Base-by-base conservation (phyloP, 192 early-diverging fungal species). In the Gaertneriomyces semiglobifer region DNA sequence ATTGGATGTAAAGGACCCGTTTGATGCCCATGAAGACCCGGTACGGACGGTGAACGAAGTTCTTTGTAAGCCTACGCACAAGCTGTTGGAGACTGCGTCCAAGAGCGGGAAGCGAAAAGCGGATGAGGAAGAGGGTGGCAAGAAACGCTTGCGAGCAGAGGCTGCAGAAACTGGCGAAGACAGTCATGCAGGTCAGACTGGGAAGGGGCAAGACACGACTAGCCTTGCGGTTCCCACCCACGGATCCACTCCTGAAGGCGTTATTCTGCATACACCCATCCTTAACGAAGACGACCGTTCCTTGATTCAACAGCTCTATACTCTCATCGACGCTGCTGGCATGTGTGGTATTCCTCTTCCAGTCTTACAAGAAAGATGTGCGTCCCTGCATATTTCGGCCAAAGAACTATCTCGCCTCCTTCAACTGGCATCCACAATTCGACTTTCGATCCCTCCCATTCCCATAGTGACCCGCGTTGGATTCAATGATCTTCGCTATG, bases 401-500 rank as follows among this genome's bases (percentile, higher is more conserved):
- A 58, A 12, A 56, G 42, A 10, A 33, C 25, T 33, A 0, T 33
- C 25, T 33, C 58, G 39, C 43, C 10, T 66, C 4, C 19, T 44
- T 7, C 52, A 59, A 16, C 44, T 66, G 11, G 14, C 54, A 12
- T 40, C 52, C 10, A 66, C 53, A 0, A 59, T 67, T 11, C 50
- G 44, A 12, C 18, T 66, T 10, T n/a, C 12, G 44, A 42, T 16
- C 18, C 16, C 47, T 16, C 11, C 12, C 20, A 18, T 60, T 14
- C 64, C 64, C 4, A 38, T 66, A 4, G 55, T 68, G 7, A 5
- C 11, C 1, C 20, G 16, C 5, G 66, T 61, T 12, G 66, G 66
- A 12, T 68, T 68, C 48, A 33, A 48, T 41, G 50, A 68, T n/a
- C 43, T 61, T 20, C 58, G 57, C 16, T 68, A 62, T 25, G 42